Evolutionary conservation across 164 flowering plant species (phyloP).

Genomic region (Nymphaea thermarum): DNA sequence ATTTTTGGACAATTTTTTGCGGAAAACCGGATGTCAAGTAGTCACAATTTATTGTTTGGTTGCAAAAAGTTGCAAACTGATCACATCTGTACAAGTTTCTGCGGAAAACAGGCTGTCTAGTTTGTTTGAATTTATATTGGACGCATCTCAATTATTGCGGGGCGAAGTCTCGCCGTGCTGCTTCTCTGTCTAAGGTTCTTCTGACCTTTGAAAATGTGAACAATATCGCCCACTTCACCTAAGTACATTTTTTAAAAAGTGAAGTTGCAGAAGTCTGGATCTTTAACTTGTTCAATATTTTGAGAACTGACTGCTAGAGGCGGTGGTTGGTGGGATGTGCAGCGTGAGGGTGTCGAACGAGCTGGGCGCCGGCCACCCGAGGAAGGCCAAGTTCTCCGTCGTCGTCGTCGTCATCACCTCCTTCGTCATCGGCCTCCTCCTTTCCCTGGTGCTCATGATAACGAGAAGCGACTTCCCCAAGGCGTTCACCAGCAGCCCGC

Average conservation of each 20-base stretch:
- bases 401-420: conserved; percentile 34
- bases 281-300: not conserved
- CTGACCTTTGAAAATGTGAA: too few relatives aligned
- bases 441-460: conserved; percentile 21
- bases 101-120: too few relatives aligned
- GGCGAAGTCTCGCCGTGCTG: too few relatives aligned
- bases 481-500: conserved; percentile 26
- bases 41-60: too few relatives aligned
- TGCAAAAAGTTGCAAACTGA: too few relatives aligned
- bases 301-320: not conserved
- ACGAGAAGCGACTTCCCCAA: conserved; percentile 21
- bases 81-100: too few relatives aligned
- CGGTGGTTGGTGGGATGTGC: conserved; percentile 4
- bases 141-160: too few relatives aligned
- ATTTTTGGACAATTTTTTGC: too few relatives aligned
- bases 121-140: too few relatives aligned
- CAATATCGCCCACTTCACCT: not conserved
- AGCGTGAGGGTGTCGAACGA: conserved; percentile 70
- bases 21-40: too few relatives aligned
- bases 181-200: too few relatives aligned
- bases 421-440: conserved; percentile 22
- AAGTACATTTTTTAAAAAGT: not conserved
- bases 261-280: not conserved
- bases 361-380: conserved; percentile 55
- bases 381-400: conserved; percentile 48